phyloP scores from a whole-genome alignment of 495 filamentous ascomycete species.

The Neurospora sp. region DNA sequence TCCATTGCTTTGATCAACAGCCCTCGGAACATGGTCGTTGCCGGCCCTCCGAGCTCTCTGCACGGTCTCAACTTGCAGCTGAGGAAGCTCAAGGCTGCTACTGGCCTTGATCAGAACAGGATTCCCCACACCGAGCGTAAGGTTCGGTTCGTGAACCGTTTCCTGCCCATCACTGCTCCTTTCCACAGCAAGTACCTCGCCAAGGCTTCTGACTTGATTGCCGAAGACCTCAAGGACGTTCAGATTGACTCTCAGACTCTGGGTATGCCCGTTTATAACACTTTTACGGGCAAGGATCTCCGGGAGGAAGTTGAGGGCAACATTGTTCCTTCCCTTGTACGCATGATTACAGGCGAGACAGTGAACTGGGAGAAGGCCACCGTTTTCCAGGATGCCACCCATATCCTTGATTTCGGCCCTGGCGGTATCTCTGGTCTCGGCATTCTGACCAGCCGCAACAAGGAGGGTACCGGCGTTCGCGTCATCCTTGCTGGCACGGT shows the following conservation, averaged over 20 bases:
- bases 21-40: conserved; percentile 92
- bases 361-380: conserved; percentile 96
- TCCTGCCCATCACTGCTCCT: conserved; percentile 92
- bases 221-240: conserved; percentile 78
- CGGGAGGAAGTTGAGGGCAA: conserved; percentile 47
- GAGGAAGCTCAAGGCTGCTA: conserved; percentile 92
- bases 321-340: conserved; percentile 72
- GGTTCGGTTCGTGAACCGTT: conserved; percentile 90
- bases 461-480: conserved; percentile 93
- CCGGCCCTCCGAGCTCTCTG: conserved; percentile 87
- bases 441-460: conserved; percentile 95
- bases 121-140: conserved; percentile 93
- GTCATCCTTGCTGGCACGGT: conserved; percentile 88
- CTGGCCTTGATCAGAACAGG: conserved; percentile 89
- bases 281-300: conserved; percentile 74
- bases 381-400: conserved; percentile 76
- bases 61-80: conserved; percentile 91
- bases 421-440: conserved; percentile 94
- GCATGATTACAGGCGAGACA: conserved; percentile 85
- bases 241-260: conserved; percentile 57
- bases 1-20: conserved; percentile 94
- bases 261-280: conserved; percentile 77
- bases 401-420: conserved; percentile 92
- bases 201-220: conserved; percentile 65
- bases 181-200: conserved; percentile 94